Conservation (phyloP, 106 monocot genomes). For the Allium cepa region DNA sequence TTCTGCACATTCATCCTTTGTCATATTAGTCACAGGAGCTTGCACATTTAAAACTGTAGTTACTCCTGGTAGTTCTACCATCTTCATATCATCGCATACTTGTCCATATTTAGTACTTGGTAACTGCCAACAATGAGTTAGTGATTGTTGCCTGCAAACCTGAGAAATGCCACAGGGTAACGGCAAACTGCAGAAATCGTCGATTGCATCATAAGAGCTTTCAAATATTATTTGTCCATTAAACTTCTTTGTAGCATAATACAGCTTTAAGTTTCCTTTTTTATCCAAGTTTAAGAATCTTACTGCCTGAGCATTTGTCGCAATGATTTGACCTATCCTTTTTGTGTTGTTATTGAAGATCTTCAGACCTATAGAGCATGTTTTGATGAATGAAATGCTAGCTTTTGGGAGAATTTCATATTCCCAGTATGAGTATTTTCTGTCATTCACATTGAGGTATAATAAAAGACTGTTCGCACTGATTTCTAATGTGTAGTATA, state of each 20-base stretch:
- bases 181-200: conserved; percentile 32
- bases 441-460: conserved; percentile 17
- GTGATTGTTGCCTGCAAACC: conserved; percentile 14
- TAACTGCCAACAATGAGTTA: conserved; percentile 19
- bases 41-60: conserved; percentile 18
- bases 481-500: conserved; percentile 40
- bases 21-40: conserved; percentile 8
- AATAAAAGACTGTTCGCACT: conserved; percentile 9
- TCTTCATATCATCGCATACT: conserved; percentile 17
- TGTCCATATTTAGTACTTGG: background rate
- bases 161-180: conserved; percentile 28
- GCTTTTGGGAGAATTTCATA: conserved; percentile 3
- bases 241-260: conserved; percentile 15
- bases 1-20: conserved; percentile 22
- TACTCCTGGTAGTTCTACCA: conserved; percentile 25
- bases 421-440: conserved; percentile 52
- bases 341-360: conserved; percentile 13
- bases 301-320: background rate
- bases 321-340: conserved; percentile 29
- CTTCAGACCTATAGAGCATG: conserved; percentile 33
- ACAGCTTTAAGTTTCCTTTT: conserved; percentile 39
- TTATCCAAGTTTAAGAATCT: conserved; percentile 21
- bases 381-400: conserved; percentile 15
- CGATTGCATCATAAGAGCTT: conserved; percentile 22
- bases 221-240: background rate